phyloP scores from a whole-genome alignment of 768 basidiomycete species.

The Kwoniella sp. region DNA sequence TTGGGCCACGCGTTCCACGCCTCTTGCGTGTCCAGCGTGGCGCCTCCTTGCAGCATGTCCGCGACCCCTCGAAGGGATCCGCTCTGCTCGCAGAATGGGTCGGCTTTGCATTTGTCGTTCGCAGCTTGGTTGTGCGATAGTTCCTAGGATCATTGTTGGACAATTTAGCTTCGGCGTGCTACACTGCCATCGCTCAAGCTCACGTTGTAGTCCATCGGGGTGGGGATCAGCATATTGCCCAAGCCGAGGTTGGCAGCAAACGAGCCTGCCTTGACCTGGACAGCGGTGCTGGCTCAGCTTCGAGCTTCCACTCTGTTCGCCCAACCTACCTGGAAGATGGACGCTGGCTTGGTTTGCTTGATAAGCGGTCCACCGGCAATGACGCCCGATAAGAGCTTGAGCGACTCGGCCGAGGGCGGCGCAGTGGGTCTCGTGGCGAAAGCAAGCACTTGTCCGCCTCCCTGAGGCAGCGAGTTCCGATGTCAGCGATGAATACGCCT shows the following conservation, averaged over 20 bases:
- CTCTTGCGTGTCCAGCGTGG: constrained; percentile 14
- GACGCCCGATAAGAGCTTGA: constrained; percentile 28
- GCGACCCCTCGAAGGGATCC: constrained; percentile 32
- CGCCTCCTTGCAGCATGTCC: constrained; percentile 40
- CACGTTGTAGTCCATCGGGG: constrained; percentile 30
- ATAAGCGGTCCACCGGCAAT: constrained; percentile 37
- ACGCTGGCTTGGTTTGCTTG: constrained; percentile 28
- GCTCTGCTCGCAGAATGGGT: constrained; percentile 39
- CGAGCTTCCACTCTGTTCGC: neutral
- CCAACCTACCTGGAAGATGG: constrained; percentile 22
- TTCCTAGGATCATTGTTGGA: constrained; percentile 7
- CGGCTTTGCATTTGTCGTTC: constrained; percentile 19
- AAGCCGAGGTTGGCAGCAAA: constrained; percentile 29
- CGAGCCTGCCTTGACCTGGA: constrained; percentile 32
- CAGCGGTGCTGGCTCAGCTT: neutral
- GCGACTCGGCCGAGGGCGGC: constrained; percentile 24
- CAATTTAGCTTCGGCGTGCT: neutral
- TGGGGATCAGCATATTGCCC: constrained; percentile 34
- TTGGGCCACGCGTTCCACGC: constrained; percentile 31
- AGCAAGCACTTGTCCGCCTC: constrained; percentile 37
- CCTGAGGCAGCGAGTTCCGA: constrained; percentile 14
- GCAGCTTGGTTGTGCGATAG: constrained; percentile 33
- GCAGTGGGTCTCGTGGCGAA: constrained; percentile 28
- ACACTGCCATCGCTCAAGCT: neutral
- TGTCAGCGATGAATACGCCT: neutral